Evolutionary conservation across 139 green algal genomes (phyloP), one percentile per base, ranked within the genome.

Genomic region (Parachlorella kessleri): DNA sequence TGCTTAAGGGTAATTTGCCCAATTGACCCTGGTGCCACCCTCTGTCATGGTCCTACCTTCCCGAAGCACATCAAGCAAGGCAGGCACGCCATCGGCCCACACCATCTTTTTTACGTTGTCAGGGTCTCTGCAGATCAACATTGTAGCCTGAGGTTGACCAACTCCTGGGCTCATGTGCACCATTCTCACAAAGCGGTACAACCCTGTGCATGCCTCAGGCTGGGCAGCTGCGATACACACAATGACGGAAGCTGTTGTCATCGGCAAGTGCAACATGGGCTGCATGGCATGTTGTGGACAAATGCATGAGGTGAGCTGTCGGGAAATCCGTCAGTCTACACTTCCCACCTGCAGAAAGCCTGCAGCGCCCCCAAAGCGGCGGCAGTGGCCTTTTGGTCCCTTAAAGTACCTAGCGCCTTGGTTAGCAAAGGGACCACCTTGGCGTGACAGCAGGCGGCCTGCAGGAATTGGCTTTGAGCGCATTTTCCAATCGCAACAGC

Each of bases 391-490:
- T 66, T 23, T 4, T 7, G 75, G 4, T 40, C 66, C 39, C 41
- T 63, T 1, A 64, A 42, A 1, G 40, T 24, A 4, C 54, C 41
- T 33, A 80, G 65, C 41, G 75, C 73, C 0, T 54, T 37, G 33
- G 38, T 66, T 24, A 80, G 75, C 75, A 80, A 48, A 39, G 30
- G 64, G 40, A 80, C 75, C 32, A 80, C 75, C 65, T 80, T 80
- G 41, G 33, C 48, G 41, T 73, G 75, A 64, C 75, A 80, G 30
- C 70, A 66, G 37, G 75, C 75, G 6, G 75, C 75, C 65, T 80
- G 75, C 55, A 41, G 24, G 5, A 55, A 28, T n/a, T 18, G n/a
- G 14, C 30, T 9, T 70, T 5, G 33, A 24, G 32, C 6, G 38
- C 3, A 23, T 2, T 10, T 41, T 32, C 4, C 0, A 32, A 3